phyloP scores from a whole-genome alignment of 345 rosid species.

The Aegle marmelos region DNA sequence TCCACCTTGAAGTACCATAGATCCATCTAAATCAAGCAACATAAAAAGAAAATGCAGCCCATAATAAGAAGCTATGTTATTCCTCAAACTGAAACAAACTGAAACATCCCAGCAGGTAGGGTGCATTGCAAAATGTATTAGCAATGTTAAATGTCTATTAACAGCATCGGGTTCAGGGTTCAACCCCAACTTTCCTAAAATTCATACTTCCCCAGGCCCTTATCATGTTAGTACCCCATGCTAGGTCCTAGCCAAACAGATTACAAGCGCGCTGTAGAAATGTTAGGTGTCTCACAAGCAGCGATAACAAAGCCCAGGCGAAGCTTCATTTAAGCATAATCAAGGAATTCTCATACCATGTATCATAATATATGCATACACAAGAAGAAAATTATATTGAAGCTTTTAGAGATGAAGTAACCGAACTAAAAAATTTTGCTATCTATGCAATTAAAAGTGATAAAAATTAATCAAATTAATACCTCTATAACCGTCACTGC shows the following conservation, averaged over 20 bases:
- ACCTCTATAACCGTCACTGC: constrained; percentile 62
- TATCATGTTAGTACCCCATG: too few relatives aligned
- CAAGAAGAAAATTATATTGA: neutral
- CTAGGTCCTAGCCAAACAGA: neutral
- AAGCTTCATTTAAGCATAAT: neutral
- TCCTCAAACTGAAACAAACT: neutral
- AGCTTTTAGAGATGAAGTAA: neutral
- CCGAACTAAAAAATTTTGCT: neutral
- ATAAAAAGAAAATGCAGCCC: neutral
- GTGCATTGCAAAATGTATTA: neutral
- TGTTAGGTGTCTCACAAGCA: neutral
- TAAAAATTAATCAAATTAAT: constrained; percentile 5
- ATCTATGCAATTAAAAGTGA: neutral
- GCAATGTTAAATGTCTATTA: neutral
- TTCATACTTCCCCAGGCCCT: too few relatives aligned
- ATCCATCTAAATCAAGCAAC: constrained; percentile 40
- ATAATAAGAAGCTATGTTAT: neutral
- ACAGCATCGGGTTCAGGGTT: neutral
- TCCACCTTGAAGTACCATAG: constrained; percentile 30
- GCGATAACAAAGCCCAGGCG: neutral
- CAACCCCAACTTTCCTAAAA: too few relatives aligned
- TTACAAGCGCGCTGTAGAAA: neutral
- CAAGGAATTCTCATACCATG: neutral
- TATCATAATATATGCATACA: neutral
- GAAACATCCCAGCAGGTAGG: neutral